phyloP scores from a whole-genome alignment of 495 filamentous ascomycete species.

The Xylaria telfairii region DNA sequence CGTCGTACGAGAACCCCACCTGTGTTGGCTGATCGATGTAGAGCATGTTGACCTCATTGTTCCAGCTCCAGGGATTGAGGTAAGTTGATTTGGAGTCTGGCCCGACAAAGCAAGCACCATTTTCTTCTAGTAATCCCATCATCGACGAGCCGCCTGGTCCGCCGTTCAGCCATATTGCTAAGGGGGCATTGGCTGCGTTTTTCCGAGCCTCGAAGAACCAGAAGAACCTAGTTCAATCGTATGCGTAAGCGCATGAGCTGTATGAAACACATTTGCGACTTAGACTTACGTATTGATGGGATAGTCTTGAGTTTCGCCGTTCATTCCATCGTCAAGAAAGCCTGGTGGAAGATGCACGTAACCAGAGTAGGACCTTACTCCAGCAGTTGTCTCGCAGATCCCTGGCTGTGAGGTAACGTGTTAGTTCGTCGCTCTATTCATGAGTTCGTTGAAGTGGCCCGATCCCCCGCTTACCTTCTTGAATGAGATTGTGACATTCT shows the following conservation, averaged over 20 bases:
- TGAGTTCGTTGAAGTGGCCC: neutral
- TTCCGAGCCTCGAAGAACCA: constrained; percentile 55
- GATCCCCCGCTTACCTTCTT: constrained; percentile 56
- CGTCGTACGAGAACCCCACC: constrained; percentile 64
- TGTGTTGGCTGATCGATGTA: constrained; percentile 72
- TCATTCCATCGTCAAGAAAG: constrained; percentile 21
- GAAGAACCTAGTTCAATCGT: constrained; percentile 1
- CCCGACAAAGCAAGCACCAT: constrained; percentile 30
- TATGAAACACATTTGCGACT: neutral
- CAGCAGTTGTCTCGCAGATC: constrained; percentile 60
- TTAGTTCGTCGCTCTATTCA: neutral
- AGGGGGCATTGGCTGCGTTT: constrained; percentile 52
- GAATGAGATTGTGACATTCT: constrained; percentile 65
- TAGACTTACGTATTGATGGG: constrained; percentile 28
- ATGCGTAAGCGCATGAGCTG: constrained; percentile 3
- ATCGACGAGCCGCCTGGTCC: constrained; percentile 52
- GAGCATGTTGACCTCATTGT: constrained; percentile 74
- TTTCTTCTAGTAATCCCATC: constrained; percentile 29
- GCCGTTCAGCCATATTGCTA: constrained; percentile 60
- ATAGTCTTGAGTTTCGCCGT: constrained; percentile 18
- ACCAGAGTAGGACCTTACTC: constrained; percentile 61
- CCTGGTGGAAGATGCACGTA: constrained; percentile 52
- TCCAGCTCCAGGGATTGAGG: constrained; percentile 64
- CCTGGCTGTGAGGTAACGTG: constrained; percentile 31
- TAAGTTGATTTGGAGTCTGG: constrained; percentile 24